Evolutionary conservation across 176 grass and related monocot genomes (phyloP).

Genomic region (Olyra latifolia): DNA sequence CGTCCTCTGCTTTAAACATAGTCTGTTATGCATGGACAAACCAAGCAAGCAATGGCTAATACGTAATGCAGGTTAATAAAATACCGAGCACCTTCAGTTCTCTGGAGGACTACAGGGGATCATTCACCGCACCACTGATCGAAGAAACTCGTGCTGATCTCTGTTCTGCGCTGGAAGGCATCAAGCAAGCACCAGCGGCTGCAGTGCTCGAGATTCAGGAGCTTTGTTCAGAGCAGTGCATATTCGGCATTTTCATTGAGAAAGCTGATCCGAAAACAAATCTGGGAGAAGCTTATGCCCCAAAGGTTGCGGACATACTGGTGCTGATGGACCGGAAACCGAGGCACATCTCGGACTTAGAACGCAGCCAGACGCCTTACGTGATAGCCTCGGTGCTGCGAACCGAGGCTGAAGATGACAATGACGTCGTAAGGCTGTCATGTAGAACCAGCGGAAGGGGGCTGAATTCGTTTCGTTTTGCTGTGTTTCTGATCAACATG

Average conservation of each 20-base stretch:
- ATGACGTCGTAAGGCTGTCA: conserved; percentile 25
- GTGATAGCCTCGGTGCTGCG: conserved; percentile 30
- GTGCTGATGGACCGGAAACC: conserved; percentile 43
- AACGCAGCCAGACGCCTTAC: not conserved
- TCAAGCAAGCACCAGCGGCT: conserved; percentile 36
- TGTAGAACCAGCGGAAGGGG: not conserved
- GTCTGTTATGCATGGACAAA: not conserved
- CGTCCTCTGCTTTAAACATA: not conserved
- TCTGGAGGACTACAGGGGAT: conserved; percentile 42
- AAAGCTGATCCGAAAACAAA: not conserved
- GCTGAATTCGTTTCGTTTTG: not conserved
- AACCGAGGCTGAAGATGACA: not conserved
- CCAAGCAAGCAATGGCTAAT: not conserved
- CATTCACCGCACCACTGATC: conserved; percentile 46
- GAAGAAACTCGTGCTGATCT: conserved; percentile 67
- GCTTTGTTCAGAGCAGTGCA: not conserved
- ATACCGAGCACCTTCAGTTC: conserved; percentile 51
- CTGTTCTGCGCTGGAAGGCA: conserved; percentile 41
- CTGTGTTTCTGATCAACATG: conserved; percentile 59
- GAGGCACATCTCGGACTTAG: conserved; percentile 37
- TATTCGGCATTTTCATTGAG: conserved; percentile 22
- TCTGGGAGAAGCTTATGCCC: conserved; percentile 31
- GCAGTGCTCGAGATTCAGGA: not conserved
- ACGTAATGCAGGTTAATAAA: conserved; percentile 48
- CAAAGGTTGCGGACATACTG: conserved; percentile 50